Conservation (phyloP, 176 grass and related monocot genomes). For the Carex parvula region DNA sequence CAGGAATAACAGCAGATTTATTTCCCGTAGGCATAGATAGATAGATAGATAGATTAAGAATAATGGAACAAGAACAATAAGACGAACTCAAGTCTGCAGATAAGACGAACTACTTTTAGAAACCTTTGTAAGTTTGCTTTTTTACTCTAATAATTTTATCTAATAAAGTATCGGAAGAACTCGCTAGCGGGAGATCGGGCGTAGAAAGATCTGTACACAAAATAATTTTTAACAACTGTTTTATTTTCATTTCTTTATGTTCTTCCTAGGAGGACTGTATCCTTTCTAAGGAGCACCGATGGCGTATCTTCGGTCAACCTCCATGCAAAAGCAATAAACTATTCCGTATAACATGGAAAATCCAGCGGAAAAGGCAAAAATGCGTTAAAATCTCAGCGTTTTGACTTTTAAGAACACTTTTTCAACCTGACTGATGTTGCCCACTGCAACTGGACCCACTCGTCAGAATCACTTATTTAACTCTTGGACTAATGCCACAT, state of each 20-base stretch:
- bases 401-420: background rate
- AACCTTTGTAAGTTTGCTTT: background rate
- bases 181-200: too few species aligned
- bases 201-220: too few species aligned
- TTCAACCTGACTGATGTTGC: background rate
- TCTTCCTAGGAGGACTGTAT: background rate
- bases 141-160: background rate
- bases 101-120: background rate
- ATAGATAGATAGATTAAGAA: too few species aligned
- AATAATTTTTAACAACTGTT: too few species aligned
- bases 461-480: background rate
- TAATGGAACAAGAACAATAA: background rate
- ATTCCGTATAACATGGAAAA: too few species aligned
- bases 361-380: background rate
- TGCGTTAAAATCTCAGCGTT: background rate
- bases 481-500: background rate
- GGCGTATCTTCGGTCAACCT: too few species aligned
- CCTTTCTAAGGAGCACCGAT: too few species aligned
- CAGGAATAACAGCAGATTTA: too few species aligned
- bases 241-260: background rate
- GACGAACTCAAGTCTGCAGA: background rate
- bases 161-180: background rate
- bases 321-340: too few species aligned
- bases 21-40: too few species aligned
- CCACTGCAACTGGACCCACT: background rate